Percentiles rank a stretch among this genome's conserved stretches.
phyloP scores from a whole-genome alignment of 768 basidiomycete species.

The Rubroboletus pulcherrimus region DNA sequence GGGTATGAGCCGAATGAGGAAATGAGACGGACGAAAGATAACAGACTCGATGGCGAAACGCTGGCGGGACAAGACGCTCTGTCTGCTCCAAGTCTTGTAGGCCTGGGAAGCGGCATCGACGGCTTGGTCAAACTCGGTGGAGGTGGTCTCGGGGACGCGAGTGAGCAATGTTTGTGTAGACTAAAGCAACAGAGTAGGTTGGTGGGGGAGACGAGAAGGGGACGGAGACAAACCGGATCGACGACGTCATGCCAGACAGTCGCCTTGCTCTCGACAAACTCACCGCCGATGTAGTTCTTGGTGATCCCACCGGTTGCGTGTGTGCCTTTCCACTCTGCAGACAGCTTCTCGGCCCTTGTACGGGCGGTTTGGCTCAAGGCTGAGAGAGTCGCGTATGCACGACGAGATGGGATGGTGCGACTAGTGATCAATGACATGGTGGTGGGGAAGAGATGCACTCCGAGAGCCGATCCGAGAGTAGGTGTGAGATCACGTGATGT shows the following conservation, averaged over 20 bases:
- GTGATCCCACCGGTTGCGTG: conserved; percentile 81
- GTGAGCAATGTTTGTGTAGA: conserved; percentile 89
- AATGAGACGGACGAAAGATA: neutral
- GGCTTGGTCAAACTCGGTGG: conserved; percentile 76
- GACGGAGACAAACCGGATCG: conserved; percentile 68
- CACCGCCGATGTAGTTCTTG: conserved; percentile 88
- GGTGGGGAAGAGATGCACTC: neutral
- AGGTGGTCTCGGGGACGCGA: conserved; percentile 85
- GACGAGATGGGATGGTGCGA: conserved; percentile 16
- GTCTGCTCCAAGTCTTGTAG: conserved; percentile 84
- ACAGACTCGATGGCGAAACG: conserved; percentile 84
- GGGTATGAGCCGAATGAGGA: conserved; percentile 1
- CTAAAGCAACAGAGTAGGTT: conserved; percentile 36
- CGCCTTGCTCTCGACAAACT: conserved; percentile 81
- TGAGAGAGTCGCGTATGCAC: conserved; percentile 45
- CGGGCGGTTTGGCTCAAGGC: conserved; percentile 54
- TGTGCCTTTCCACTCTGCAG: conserved; percentile 82
- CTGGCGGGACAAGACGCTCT: conserved; percentile 83
- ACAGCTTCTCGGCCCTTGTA: conserved; percentile 64
- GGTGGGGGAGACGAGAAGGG: neutral
- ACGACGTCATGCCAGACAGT: conserved; percentile 80
- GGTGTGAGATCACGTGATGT: conserved; percentile 13
- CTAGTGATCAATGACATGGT: conserved; percentile 21
- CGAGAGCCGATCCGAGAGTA: conserved; percentile 5
- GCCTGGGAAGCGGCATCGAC: conserved; percentile 81